Evolutionary conservation across 108 stramenopile species (phyloP).

Genomic region (Skeletonema menzelii): DNA sequence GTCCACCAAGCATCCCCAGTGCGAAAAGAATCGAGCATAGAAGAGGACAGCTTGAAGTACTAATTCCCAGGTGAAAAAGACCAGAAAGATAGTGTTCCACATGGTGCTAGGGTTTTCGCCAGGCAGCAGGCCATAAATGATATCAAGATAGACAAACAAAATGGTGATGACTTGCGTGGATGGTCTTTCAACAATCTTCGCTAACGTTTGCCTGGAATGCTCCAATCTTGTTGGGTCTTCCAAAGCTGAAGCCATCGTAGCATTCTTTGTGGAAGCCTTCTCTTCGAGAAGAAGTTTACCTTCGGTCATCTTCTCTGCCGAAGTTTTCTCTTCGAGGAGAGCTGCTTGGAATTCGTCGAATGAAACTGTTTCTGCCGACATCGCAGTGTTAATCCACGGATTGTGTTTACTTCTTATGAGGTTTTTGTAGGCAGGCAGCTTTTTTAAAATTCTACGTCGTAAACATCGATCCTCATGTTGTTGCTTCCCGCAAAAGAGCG

Average conservation of each 20-base stretch:
- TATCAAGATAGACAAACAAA: neutral
- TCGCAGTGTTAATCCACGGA: too few species aligned
- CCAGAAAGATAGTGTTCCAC: neutral
- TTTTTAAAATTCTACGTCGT: too few species aligned
- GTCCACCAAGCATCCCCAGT: slow-evolving; percentile 37
- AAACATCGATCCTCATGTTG: too few species aligned
- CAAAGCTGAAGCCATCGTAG: neutral
- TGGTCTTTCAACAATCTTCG: neutral
- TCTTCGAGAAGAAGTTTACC: too few species aligned
- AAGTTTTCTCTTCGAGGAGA: neutral
- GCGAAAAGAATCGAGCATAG: slow-evolving; percentile 20
- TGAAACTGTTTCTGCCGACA: neutral
- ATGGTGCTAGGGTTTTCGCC: neutral
- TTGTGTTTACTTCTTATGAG: too few species aligned
- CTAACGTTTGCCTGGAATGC: neutral
- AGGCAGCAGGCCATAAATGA: neutral
- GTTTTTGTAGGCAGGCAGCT: too few species aligned
- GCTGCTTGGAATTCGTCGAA: neutral
- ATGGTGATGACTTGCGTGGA: neutral
- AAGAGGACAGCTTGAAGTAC: slow-evolving; percentile 13
- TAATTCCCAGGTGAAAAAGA: slow-evolving; percentile 6
- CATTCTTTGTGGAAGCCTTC: neutral
- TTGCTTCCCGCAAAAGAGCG: too few species aligned
- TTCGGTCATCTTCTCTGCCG: too few species aligned
- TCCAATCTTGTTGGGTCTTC: neutral